Evolutionary conservation across 495 filamentous ascomycete genomes (phyloP).

Genomic region (Parathielavia hyrcaniae): DNA sequence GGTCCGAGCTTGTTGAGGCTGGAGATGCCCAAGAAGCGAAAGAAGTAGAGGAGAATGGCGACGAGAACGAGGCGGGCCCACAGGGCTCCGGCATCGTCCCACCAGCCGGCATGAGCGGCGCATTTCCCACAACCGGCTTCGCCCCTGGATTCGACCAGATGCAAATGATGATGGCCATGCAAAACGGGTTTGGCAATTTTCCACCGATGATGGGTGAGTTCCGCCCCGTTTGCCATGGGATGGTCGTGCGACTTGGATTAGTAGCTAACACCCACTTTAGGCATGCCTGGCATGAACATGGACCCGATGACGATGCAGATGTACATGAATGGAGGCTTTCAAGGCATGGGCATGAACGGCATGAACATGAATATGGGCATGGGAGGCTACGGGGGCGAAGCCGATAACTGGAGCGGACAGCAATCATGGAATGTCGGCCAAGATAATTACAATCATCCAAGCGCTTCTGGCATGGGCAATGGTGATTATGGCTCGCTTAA

Average conservation of each 20-base stretch:
- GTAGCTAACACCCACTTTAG: constrained; percentile 39
- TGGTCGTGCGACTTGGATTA: background rate
- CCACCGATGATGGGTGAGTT: constrained; percentile 77
- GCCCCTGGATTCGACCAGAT: constrained; percentile 65
- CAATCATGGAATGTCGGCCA: constrained; percentile 71
- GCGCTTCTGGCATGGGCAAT: constrained; percentile 65
- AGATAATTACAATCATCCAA: constrained; percentile 65
- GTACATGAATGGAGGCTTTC: constrained; percentile 72
- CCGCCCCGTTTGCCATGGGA: background rate
- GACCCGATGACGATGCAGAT: constrained; percentile 89
- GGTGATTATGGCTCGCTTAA: constrained; percentile 77
- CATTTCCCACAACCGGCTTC: constrained; percentile 61
- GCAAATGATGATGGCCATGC: constrained; percentile 66
- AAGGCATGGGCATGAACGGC: constrained; percentile 85
- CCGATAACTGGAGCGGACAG: constrained; percentile 60
- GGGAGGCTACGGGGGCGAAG: constrained; percentile 62
- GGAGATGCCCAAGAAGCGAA: constrained; percentile 29
- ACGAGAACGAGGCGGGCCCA: constrained; percentile 31
- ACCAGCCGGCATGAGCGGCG: constrained; percentile 47
- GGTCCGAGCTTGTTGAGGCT: constrained; percentile 23
- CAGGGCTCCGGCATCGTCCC: constrained; percentile 37
- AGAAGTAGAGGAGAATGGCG: constrained; percentile 31
- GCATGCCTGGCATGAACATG: constrained; percentile 77
- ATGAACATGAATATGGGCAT: constrained; percentile 87
- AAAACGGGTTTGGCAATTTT: constrained; percentile 57